Base-by-base conservation (phyloP, 306 rosid genomes). In the Dryas drummondii region DNA sequence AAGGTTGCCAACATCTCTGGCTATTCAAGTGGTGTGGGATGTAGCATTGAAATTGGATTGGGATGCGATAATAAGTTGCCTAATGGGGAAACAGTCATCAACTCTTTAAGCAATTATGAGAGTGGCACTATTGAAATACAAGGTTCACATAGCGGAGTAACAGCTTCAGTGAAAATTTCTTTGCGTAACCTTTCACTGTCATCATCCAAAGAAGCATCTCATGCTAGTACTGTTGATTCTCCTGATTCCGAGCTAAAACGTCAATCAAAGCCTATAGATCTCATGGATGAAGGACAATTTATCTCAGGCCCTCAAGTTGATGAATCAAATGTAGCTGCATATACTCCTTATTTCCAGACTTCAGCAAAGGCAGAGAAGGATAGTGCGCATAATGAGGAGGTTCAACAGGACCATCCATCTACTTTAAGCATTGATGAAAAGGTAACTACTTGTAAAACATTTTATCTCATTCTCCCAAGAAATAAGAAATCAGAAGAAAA, bases 191-290 rank as follows among this genome's bases (percentile, higher is more conserved):
- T 76, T 65, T 76, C 81, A 11, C 70, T 64, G 26, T 81, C 82
- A 6, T 55, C 82, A 17, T 66, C 78, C 74, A 57, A 73, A 72
- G 73, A 76, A 55, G 76, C 80, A 16, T 75, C 54, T 54, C 66
- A 54, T 70, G 76, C 76, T 32, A 59, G n/a, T 65, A 22, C n/a
- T 60, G 40, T 26, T 10, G 57, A 40, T 41, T 51, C 64, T 74
- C 64, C 12, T 2, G 71, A 61, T 22, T 16, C 53, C 65, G 11
- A 50, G 59, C 75, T 59, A 9, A 59, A 62, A 52, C 48, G 27
- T 71, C 82, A 64, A n/a, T 11, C 66, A 27, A 71, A 71, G 63
- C 66, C 73, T 62, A 62, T 6, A 7, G 72, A 67, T 80, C 59
- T 61, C 57, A 32, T 55, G 77, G 77, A 64, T 53, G 73, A 63